Percentiles rank a stretch among this genome's conserved stretches.
phyloP scores from a whole-genome alignment of 2,329 filamentous ascomycete genomes.

The Parafenestella ontariensis region DNA sequence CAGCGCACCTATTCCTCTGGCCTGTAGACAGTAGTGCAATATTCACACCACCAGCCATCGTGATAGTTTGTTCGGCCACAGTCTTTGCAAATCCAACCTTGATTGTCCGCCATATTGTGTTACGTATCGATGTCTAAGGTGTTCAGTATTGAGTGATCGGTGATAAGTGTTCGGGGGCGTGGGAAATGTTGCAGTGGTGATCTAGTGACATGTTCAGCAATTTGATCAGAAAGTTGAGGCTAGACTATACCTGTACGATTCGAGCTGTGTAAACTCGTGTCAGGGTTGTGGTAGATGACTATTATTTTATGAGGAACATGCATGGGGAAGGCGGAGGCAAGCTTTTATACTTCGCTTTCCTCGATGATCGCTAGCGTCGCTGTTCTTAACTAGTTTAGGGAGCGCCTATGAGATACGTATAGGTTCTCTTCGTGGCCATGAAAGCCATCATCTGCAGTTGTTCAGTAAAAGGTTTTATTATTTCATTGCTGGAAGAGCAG shows the following conservation, averaged over 20 bases:
- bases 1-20: background rate
- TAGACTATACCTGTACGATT: background rate
- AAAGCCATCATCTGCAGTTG: background rate
- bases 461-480: too few species aligned
- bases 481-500: too few species aligned
- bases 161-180: too few species aligned
- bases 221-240: background rate
- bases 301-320: too few species aligned
- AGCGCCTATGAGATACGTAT: background rate
- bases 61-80: background rate
- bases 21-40: background rate
- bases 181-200: too few species aligned
- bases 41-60: slow-evolving; percentile 3
- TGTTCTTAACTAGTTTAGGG: too few species aligned
- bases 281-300: background rate
- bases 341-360: background rate
- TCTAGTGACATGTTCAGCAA: background rate
- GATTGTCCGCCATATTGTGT: slow-evolving; percentile 1
- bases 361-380: background rate
- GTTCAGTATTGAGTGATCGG: too few species aligned
- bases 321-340: background rate
- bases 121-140: background rate
- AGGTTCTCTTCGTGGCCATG: background rate
- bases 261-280: background rate
- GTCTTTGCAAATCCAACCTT: slow-evolving; percentile 3